Percentiles rank a stretch among this genome's conserved stretches.
These are phyloP conservation scores for Naumovozyma castellii DNA, from an alignment of 805 yeast genomes.

Conservation along the genomic window DNA sequence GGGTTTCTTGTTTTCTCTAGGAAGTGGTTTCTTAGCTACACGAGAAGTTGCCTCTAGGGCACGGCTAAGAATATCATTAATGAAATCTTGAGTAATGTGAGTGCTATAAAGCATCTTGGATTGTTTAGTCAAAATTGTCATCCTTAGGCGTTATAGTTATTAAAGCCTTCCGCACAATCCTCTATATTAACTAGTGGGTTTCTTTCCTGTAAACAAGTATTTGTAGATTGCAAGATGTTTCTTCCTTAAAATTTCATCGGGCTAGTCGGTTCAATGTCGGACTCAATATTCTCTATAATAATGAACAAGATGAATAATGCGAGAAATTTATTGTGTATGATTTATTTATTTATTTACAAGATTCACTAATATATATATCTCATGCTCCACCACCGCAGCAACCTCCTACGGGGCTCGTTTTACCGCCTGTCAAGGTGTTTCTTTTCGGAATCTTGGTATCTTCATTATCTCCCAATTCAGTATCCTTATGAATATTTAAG, in stretches of 20 bases:
- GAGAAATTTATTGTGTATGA: too few relatives aligned
- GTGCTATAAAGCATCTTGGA: constrained; percentile 3
- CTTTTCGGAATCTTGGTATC: constrained; percentile 41
- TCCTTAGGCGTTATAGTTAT: not conserved
- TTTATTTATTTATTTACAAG: not conserved
- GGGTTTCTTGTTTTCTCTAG: not conserved
- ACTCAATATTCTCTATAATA: too few relatives aligned
- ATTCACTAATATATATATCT: too few relatives aligned
- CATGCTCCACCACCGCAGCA: constrained; percentile 49
- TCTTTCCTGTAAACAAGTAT: too few relatives aligned
- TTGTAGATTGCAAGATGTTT: too few relatives aligned
- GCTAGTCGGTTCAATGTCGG: too few relatives aligned
- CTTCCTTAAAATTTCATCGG: not conserved
- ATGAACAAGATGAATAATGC: too few relatives aligned
- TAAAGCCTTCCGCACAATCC: too few relatives aligned
- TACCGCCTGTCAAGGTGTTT: constrained; percentile 31
- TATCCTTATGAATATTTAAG: constrained; percentile 66
- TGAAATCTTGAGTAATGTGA: constrained; percentile 23
- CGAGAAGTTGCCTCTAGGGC: constrained; percentile 24
- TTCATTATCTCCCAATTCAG: constrained; percentile 90
- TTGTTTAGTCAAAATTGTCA: not conserved
- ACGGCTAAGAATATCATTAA: constrained; percentile 22
- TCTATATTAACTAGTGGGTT: too few relatives aligned
- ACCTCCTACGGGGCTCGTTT: constrained; percentile 39
- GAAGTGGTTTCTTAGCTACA: not conserved